Evolutionary conservation across 1,139 yeast genomes (phyloP).

Genomic region (Debaryomycetaceae sp.): DNA sequence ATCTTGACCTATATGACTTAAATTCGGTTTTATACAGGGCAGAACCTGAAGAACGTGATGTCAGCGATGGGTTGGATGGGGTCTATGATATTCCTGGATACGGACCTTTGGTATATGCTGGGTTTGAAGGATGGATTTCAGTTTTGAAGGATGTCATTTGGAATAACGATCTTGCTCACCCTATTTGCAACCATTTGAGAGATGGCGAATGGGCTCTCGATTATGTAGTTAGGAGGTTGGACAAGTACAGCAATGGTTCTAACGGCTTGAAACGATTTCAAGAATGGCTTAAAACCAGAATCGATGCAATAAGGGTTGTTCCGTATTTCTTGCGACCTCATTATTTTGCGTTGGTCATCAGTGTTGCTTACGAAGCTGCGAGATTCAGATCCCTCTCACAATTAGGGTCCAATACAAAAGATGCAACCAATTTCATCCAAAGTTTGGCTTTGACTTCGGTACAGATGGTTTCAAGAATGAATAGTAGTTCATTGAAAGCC

Average conservation of each 20-base stretch:
- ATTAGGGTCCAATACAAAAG: slow-evolving; percentile 53
- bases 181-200: slow-evolving; percentile 76
- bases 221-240: slow-evolving; percentile 61
- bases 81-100: slow-evolving; percentile 68
- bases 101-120: slow-evolving; percentile 80
- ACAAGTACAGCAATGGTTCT: slow-evolving; percentile 47
- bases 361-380: slow-evolving; percentile 80
- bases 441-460: slow-evolving; percentile 76
- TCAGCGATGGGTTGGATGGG: slow-evolving; percentile 68
- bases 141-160: slow-evolving; percentile 61
- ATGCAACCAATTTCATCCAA: slow-evolving; percentile 72
- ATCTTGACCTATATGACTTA: slow-evolving; percentile 63
- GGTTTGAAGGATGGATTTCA: slow-evolving; percentile 89
- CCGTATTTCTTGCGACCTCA: slow-evolving; percentile 86
- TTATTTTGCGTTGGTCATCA: slow-evolving; percentile 76
- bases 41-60: slow-evolving; percentile 85
- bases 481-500: slow-evolving; percentile 75
- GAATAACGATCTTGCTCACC: slow-evolving; percentile 77
- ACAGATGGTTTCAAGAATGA: slow-evolving; percentile 80
- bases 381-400: slow-evolving; percentile 61
- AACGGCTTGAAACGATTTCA: slow-evolving; percentile 50
- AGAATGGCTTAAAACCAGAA: slow-evolving; percentile 67
- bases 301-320: slow-evolving; percentile 59
- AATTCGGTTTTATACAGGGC: slow-evolving; percentile 74
- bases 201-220: slow-evolving; percentile 90